phyloP scores from a whole-genome alignment of 2,329 filamentous ascomycete genomes.

The Stemphylium beticola region DNA sequence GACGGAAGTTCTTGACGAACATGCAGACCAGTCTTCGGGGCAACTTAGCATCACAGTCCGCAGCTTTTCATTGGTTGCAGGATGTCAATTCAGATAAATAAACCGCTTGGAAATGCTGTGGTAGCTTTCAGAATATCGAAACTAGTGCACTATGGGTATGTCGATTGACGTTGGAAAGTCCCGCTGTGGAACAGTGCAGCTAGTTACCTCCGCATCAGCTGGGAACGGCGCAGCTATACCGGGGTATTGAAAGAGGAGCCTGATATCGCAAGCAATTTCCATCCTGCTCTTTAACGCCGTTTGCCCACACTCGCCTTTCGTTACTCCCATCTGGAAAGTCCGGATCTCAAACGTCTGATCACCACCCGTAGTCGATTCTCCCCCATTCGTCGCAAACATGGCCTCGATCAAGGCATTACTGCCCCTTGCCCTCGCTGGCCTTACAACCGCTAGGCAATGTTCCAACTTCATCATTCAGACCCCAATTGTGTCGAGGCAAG shows the following conservation, averaged over 20 bases:
- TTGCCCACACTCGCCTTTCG: not conserved
- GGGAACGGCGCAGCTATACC: conserved; percentile 1
- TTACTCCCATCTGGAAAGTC: not conserved
- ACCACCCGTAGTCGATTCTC: not conserved
- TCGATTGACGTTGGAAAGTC: conserved; percentile 3
- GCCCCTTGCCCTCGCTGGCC: conserved; percentile 25
- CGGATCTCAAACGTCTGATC: not conserved
- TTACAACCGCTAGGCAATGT: conserved; percentile 44
- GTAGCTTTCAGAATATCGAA: not conserved
- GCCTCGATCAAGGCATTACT: conserved; percentile 15
- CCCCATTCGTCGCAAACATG: conserved; percentile 8
- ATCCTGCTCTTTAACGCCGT: not conserved
- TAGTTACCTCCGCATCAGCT: not conserved
- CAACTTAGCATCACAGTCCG: not conserved
- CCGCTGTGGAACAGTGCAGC: conserved; percentile 4
- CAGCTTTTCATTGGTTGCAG: conserved; percentile 12
- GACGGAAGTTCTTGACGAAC: not conserved
- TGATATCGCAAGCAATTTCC: no score
- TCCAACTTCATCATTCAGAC: conserved; percentile 64
- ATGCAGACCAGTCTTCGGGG: not conserved
- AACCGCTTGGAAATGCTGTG: conserved; percentile 6
- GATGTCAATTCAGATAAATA: conserved; percentile 5
- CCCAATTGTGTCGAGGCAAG: conserved; percentile 61
- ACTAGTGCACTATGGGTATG: not conserved
- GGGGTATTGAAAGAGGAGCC: not conserved